Evolutionary conservation across 805 yeast genomes (phyloP).

Genomic region (Suhomyces xylopsoci): DNA sequence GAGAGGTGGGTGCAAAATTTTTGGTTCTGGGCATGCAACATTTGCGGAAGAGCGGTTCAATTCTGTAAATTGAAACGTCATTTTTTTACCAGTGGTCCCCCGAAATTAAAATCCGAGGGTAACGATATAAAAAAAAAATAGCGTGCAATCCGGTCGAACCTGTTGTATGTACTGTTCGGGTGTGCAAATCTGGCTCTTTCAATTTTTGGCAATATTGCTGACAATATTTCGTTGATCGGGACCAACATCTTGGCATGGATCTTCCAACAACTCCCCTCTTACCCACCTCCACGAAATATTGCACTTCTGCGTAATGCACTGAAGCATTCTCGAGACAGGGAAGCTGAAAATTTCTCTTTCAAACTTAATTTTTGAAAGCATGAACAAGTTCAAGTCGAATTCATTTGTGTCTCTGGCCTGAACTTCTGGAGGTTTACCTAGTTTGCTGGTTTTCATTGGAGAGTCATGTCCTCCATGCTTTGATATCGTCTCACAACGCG

Average conservation of each 20-base stretch:
- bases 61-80: no score
- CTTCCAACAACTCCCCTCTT: not conserved
- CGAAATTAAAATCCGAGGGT: no score
- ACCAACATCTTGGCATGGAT: not conserved
- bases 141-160: no score
- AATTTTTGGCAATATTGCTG: no score
- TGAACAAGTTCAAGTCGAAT: not conserved
- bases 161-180: not conserved
- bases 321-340: not conserved
- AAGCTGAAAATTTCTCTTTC: not conserved
- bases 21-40: no score
- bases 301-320: not conserved
- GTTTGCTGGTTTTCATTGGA: not conserved
- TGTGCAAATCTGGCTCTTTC: not conserved
- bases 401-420: not conserved
- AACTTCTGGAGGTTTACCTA: not conserved
- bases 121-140: no score
- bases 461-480: not conserved
- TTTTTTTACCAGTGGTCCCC: no score
- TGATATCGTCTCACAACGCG: not conserved
- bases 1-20: no score
- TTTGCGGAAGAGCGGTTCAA: no score
- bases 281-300: not conserved
- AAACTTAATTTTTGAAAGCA: not conserved
- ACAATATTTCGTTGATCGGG: not conserved